These are phyloP conservation scores for Saturnispora quitensis DNA, from an alignment of 805 yeast genomes.

Conservation along the genomic window DNA sequence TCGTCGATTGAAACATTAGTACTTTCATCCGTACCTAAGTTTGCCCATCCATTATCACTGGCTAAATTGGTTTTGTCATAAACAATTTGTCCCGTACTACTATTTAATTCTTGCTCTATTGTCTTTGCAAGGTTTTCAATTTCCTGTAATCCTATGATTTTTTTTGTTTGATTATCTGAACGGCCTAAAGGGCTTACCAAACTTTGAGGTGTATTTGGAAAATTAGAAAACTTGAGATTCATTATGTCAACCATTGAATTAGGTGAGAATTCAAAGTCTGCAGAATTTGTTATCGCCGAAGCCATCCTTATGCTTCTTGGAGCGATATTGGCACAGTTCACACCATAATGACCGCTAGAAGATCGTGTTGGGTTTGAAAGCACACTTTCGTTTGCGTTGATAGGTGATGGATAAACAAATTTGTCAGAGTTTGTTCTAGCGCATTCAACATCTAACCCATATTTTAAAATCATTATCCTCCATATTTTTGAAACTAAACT, in stretches of 20 bases:
- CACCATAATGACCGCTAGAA: neutral
- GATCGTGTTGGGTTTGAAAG: neutral
- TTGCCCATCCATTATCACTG: constrained; percentile 17
- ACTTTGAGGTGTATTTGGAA: neutral
- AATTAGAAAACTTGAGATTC: neutral
- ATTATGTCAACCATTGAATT: neutral
- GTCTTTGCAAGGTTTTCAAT: constrained; percentile 5
- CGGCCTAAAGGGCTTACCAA: neutral
- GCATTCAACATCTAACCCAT: constrained; percentile 9
- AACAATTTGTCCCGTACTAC: neutral
- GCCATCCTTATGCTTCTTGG: constrained; percentile 17
- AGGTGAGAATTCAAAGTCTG: neutral
- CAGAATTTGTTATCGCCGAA: constrained; percentile 2
- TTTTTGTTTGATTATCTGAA: neutral
- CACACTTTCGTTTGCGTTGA: neutral
- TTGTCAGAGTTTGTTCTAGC: constrained; percentile 7
- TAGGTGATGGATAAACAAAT: constrained; percentile 11
- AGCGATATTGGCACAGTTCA: constrained; percentile 19
- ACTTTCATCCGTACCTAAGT: constrained; percentile 16
- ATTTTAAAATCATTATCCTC: constrained; percentile 18
- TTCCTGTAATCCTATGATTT: neutral
- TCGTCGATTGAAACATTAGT: constrained; percentile 15
- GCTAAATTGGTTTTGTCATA: constrained; percentile 3
- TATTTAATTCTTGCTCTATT: constrained; percentile 10
- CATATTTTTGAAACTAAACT: constrained; percentile 18